Percentiles rank a stretch among this genome's conserved stretches.
Evolutionary conservation across 2,329 filamentous ascomycete species (phyloP).

Genomic region (Aspergillus pseudoglaucus): DNA sequence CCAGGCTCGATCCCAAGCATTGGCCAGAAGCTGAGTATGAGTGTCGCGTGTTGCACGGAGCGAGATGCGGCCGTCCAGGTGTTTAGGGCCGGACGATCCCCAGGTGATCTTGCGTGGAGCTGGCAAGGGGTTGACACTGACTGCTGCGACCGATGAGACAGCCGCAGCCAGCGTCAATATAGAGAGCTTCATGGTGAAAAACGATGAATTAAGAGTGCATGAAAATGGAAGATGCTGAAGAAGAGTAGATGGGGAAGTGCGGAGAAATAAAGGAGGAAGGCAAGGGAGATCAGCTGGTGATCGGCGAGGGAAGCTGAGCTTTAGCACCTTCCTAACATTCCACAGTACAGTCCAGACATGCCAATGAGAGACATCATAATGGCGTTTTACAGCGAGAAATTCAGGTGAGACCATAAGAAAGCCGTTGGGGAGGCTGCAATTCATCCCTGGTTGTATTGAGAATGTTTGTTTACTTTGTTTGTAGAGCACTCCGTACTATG

Average conservation of each 20-base stretch:
- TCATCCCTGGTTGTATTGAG: background rate
- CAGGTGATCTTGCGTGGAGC: conserved; percentile 49
- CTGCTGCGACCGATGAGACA: conserved; percentile 36
- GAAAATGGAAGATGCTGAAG: background rate
- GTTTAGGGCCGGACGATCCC: conserved; percentile 46
- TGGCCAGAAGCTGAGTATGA: conserved; percentile 28
- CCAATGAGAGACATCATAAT: background rate
- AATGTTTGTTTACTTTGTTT: background rate
- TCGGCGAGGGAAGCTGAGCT: background rate
- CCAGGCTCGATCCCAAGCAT: conserved; percentile 48
- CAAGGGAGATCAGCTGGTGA: background rate
- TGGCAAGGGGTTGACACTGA: conserved; percentile 50
- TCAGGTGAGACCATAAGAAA: no score
- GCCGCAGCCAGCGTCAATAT: conserved; percentile 23
- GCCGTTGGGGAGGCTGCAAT: no score
- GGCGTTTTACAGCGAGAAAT: no score
- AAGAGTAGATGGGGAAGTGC: background rate
- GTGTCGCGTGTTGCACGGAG: conserved; percentile 32
- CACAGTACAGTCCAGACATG: background rate
- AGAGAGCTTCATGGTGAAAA: conserved; percentile 19
- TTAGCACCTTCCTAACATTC: background rate
- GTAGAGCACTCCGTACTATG: no score
- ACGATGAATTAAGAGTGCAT: conserved; percentile 4
- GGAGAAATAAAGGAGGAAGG: background rate
- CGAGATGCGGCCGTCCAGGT: conserved; percentile 32